Evolutionary conservation across 2,329 filamentous ascomycete genomes (phyloP).

Genomic region (Annulohypoxylon truncatum): DNA sequence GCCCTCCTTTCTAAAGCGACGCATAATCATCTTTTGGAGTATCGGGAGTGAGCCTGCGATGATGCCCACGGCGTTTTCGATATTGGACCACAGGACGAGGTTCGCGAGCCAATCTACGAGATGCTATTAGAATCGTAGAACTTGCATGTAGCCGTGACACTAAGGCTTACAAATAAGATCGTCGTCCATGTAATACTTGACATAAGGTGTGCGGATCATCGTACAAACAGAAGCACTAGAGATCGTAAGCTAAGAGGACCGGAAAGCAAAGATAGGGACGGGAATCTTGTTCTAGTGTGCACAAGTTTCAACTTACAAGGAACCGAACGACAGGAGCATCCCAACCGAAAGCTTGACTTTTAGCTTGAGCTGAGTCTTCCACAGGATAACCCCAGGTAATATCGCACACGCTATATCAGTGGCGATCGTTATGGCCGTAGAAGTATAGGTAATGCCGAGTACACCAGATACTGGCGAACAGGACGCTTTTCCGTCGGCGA

Average conservation of each 20-base stretch:
- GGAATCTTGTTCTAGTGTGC: background rate
- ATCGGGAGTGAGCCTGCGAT: slow-evolving; percentile 34
- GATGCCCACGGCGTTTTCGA: slow-evolving; percentile 36
- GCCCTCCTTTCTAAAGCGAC: background rate
- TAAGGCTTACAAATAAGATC: slow-evolving; percentile 30
- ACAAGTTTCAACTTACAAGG: slow-evolving; percentile 10
- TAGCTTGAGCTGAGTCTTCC: slow-evolving; percentile 22
- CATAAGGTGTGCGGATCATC: slow-evolving; percentile 29
- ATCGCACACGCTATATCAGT: slow-evolving; percentile 31
- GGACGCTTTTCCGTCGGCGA: background rate
- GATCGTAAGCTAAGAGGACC: slow-evolving; percentile 4
- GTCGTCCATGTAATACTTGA: slow-evolving; percentile 12
- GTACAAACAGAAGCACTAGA: slow-evolving; percentile 36
- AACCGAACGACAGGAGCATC: slow-evolving; percentile 31
- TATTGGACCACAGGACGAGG: slow-evolving; percentile 32
- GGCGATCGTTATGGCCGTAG: slow-evolving; percentile 8
- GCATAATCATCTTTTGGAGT: slow-evolving; percentile 26
- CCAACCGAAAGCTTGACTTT: slow-evolving; percentile 17
- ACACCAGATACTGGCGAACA: background rate
- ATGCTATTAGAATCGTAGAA: background rate
- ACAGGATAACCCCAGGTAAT: slow-evolving; percentile 29
- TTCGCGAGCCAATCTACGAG: slow-evolving; percentile 23
- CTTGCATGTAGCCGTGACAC: background rate
- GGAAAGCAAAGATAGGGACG: background rate
- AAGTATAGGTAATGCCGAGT: slow-evolving; percentile 8